Conservation (phyloP, 768 basidiomycete species). For the Lactarius evosmus region DNA sequence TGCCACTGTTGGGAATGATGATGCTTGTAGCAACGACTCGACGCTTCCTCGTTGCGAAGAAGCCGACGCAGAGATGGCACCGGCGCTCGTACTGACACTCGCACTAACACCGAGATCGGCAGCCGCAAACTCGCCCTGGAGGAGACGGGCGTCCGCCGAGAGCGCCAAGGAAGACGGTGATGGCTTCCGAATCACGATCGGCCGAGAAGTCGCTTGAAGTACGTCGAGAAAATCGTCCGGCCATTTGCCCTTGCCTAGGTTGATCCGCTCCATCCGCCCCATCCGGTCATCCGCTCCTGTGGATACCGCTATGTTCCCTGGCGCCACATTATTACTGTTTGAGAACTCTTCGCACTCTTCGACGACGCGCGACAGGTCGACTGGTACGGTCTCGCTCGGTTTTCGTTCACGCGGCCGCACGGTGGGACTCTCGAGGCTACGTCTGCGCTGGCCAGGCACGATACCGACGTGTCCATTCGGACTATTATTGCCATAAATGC, state of each 20-base stretch:
- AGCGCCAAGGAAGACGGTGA: slow-evolving; percentile 4
- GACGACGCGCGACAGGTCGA: slow-evolving; percentile 63
- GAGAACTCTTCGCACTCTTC: slow-evolving; percentile 59
- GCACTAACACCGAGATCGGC: slow-evolving; percentile 1
- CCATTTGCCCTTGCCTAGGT: slow-evolving; percentile 77
- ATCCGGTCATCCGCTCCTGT: slow-evolving; percentile 36
- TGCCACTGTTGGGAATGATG: not conserved
- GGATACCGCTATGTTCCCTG: not conserved
- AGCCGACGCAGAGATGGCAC: not conserved
- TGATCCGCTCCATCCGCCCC: slow-evolving; percentile 41
- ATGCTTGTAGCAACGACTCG: slow-evolving; percentile 43
- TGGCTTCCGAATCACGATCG: slow-evolving; percentile 21
- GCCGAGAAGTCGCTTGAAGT: slow-evolving; percentile 38
- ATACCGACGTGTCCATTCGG: slow-evolving; percentile 6
- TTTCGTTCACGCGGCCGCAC: slow-evolving; percentile 49
- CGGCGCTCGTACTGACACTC: not conserved
- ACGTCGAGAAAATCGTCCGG: slow-evolving; percentile 75
- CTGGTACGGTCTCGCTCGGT: slow-evolving; percentile 56
- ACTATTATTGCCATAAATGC: slow-evolving; percentile 5
- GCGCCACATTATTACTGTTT: slow-evolving; percentile 26
- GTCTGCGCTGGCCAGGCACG: slow-evolving; percentile 7
- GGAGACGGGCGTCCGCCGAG: not conserved
- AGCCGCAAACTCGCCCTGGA: not conserved
- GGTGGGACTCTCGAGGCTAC: slow-evolving; percentile 30
- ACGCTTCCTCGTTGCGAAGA: slow-evolving; percentile 31